Conservation (phyloP, 345 rosid genomes). For the Draba incana region DNA sequence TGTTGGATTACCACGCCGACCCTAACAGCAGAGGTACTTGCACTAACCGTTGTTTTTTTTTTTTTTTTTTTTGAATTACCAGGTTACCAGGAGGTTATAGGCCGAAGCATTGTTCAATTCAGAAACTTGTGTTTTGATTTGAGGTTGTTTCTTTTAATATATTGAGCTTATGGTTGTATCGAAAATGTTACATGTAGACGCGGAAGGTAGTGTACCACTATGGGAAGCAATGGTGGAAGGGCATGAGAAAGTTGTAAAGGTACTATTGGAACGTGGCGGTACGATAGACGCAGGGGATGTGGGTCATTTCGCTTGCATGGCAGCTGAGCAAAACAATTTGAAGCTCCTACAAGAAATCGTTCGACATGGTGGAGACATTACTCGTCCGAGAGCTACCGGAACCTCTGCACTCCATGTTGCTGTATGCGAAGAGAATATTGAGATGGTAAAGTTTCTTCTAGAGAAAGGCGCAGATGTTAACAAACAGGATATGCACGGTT, state of each 20-base stretch:
- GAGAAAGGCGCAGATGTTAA: conserved; percentile 68
- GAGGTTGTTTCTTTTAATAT: neutral
- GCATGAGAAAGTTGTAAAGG: conserved; percentile 54
- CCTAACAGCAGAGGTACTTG: conserved; percentile 70
- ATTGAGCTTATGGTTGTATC: neutral
- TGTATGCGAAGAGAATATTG: conserved; percentile 71
- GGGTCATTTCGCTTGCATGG: conserved; percentile 71
- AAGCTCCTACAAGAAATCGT: conserved; percentile 62
- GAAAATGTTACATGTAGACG: conserved; percentile 49
- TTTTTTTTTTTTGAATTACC: too few species aligned
- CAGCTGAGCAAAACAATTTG: conserved; percentile 72
- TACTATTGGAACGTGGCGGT: conserved; percentile 54
- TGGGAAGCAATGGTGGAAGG: conserved; percentile 85
- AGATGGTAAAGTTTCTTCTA: conserved; percentile 69
- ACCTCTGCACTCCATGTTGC: conserved; percentile 81
- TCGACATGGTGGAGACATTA: conserved; percentile 59
- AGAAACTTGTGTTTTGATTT: too few species aligned
- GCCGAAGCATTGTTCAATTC: too few species aligned
- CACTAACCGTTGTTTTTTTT: neutral
- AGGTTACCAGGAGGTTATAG: too few species aligned
- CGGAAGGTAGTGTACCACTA: conserved; percentile 69
- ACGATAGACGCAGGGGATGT: conserved; percentile 63
- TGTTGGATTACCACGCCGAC: conserved; percentile 68
- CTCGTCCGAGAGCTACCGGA: conserved; percentile 53
- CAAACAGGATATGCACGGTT: conserved; percentile 59